Evolutionary conservation across 2,329 filamentous ascomycete genomes (phyloP).

Genomic region (Neopestalotiopsis rosae): DNA sequence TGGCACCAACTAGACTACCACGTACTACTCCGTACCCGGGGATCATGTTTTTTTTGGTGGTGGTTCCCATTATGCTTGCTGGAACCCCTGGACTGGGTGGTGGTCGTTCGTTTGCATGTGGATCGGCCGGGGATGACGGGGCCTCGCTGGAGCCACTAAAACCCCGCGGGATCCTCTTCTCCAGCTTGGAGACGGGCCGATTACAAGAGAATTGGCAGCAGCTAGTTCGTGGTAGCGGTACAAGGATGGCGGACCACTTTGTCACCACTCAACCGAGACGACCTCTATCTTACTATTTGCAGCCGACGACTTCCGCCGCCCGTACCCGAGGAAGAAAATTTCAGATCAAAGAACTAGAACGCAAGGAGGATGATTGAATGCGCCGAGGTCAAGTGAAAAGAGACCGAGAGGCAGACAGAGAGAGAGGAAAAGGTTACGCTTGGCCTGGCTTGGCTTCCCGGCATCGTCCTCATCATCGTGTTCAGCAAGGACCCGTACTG

Average conservation of each 20-base stretch:
- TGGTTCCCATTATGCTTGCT: neutral
- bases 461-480: no score
- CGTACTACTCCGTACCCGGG: neutral
- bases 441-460: no score
- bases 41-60: neutral
- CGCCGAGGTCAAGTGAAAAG: neutral
- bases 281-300: no score
- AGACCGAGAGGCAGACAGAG: neutral
- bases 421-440: neutral
- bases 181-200: constrained; percentile 16
- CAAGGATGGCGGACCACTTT: neutral
- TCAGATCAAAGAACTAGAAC: neutral
- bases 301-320: neutral
- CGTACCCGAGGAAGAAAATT: neutral
- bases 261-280: neutral
- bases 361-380: neutral
- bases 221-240: neutral
- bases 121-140: constrained; percentile 7
- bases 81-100: neutral
- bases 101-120: constrained; percentile 1
- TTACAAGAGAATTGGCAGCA: constrained; percentile 8
- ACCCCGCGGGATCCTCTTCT: constrained; percentile 11
- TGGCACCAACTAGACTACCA: neutral
- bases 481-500: no score
- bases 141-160: constrained; percentile 13